A percentile compares a stretch with the other conserved stretches of the same genome.
Conservation (phyloP, 2,329 filamentous ascomycete genomes). For the Ophiostoma fasciatum region DNA sequence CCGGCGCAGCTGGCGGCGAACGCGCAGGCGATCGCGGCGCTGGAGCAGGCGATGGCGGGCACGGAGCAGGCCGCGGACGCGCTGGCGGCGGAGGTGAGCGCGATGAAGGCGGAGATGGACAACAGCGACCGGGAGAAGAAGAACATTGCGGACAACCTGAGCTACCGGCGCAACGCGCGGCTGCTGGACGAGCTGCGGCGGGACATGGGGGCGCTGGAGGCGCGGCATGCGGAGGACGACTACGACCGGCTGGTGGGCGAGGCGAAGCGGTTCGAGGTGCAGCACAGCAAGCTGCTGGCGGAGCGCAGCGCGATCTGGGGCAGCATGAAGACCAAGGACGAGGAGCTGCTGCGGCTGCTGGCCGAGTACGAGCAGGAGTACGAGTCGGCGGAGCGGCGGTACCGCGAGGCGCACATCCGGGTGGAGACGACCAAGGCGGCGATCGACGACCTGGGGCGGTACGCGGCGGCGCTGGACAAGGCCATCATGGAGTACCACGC, state of each 20-base stretch:
- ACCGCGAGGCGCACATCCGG: conserved; percentile 76
- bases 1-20: conserved; percentile 55
- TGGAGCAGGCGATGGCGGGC: conserved; percentile 50
- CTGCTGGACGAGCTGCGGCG: conserved; percentile 50
- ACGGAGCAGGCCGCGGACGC: conserved; percentile 54
- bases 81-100: conserved; percentile 58
- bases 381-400: conserved; percentile 63
- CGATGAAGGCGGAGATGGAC: conserved; percentile 59
- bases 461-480: conserved; percentile 73
- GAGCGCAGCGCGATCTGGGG: conserved; percentile 63
- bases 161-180: conserved; percentile 61
- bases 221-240: conserved; percentile 69
- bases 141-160: conserved; percentile 78
- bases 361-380: conserved; percentile 78
- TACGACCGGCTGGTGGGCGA: conserved; percentile 60
- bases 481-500: conserved; percentile 96
- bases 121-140: conserved; percentile 73
- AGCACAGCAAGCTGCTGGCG: conserved; percentile 54
- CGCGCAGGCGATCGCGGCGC: conserved; percentile 49
- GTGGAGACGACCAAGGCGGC: conserved; percentile 87
- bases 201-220: conserved; percentile 62
- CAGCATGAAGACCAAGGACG: conserved; percentile 69
- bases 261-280: conserved; percentile 49
- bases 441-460: conserved; percentile 76
- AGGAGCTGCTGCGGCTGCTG: conserved; percentile 57